A percentile compares a stretch with the other conserved stretches of the same genome.
phyloP scores from a whole-genome alignment of 2,329 filamentous ascomycete genomes.

The Neobulgaria alba region DNA sequence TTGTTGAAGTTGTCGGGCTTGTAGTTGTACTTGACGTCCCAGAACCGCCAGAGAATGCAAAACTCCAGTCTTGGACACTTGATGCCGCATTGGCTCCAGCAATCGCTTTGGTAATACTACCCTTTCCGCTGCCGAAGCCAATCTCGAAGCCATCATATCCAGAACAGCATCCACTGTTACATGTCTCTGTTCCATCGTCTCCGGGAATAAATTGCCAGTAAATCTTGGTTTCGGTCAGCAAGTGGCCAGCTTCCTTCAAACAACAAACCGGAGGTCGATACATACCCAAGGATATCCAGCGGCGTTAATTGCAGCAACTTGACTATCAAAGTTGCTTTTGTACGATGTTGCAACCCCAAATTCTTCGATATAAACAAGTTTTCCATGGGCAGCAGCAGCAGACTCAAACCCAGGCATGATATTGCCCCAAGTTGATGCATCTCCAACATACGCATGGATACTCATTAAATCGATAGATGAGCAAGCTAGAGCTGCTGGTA shows the following conservation, averaged over 20 bases:
- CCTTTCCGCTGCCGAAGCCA: background rate
- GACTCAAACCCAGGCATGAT: background rate
- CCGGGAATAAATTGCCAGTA: constrained; percentile 3
- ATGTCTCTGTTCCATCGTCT: background rate
- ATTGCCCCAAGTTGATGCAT: background rate
- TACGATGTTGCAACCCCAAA: background rate
- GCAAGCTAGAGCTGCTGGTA: background rate
- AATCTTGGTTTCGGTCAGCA: background rate
- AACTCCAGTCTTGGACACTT: constrained; percentile 1
- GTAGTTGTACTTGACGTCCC: background rate
- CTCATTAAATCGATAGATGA: background rate
- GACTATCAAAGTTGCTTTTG: background rate
- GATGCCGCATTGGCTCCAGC: background rate
- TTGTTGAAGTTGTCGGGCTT: background rate
- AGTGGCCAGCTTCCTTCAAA: background rate
- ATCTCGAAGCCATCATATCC: constrained; percentile 2
- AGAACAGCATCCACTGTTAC: constrained; percentile 1
- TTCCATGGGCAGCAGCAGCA: background rate
- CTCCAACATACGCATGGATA: background rate
- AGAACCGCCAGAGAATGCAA: background rate
- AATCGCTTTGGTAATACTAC: background rate
- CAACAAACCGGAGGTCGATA: background rate
- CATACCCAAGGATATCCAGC: background rate
- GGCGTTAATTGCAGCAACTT: background rate
- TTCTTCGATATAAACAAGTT: background rate